Base-by-base conservation (phyloP, 345 rosid species). In the Trapa bicornis region DNA sequence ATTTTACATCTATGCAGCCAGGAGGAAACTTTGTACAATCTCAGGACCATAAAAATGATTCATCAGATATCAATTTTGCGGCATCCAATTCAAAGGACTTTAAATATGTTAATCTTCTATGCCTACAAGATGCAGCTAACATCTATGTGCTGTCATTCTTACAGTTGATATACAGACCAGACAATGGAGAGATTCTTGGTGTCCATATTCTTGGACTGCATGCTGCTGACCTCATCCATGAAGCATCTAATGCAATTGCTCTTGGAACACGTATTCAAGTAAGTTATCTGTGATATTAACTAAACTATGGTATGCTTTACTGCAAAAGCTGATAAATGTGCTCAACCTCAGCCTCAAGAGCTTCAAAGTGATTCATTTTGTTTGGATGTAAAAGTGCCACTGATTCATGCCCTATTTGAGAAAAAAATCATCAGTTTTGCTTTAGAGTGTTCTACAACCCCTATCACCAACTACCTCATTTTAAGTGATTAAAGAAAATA, bases 211-310 rank as follows among this genome's bases (percentile, higher is more conserved):
- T 94, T 72, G 99, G 99, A 52, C 75, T 94, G 79, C 99, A 94
- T 65, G 97, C 99, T 37, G 99, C 99, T 56, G 99, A 94, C 75
- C 97, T 94, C 70, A 94, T 94, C 79, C 99, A 94, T 64, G 99
- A 94, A 88, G 99, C 97, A 58, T 95, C 99, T 37, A 95, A 95
- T 74, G 99, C 99, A 6, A 87, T 95, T 57, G 96, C 96, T 48
- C 68, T 95, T 68, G 97, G 96, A 57, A 87, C 97, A 38, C 77
- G 86, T 35, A 85, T 95, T 79, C 91, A 91, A 77, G 99, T 87
- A 56, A 42, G 79, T 47, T 1, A n/a, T 7, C 50, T 54, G 15
- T 6, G 4, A 48, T 50, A n/a, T 22, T 10, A 39, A 64, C 37
- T 16, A 1, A 17, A 17, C 39, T 16, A 15, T 37, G 39, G 47